These are phyloP conservation scores for Grosmannia clavigera DNA, from an alignment of 2,329 filamentous ascomycete species.

Conservation along the genomic window DNA sequence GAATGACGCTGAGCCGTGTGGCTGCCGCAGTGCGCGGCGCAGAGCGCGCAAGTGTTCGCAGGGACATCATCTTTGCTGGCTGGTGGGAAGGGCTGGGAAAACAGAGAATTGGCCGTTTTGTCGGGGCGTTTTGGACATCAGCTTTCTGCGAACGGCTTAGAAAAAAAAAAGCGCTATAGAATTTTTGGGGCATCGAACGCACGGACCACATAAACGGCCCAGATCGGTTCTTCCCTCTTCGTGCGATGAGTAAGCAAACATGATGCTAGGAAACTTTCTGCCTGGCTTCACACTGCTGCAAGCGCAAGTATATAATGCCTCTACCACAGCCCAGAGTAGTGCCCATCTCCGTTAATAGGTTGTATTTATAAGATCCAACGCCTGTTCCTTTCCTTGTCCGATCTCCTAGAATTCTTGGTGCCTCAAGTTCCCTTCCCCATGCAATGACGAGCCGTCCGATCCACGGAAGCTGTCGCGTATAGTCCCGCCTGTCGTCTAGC, in stretches of 20 bases:
- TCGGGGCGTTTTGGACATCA: neutral
- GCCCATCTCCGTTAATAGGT: neutral
- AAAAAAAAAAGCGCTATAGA: neutral
- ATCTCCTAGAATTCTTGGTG: neutral
- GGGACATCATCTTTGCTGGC: conserved; percentile 49
- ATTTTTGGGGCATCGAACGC: neutral
- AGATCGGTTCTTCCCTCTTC: neutral
- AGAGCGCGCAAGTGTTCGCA: conserved; percentile 52
- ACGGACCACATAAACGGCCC: neutral
- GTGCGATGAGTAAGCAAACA: neutral
- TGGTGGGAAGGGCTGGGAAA: neutral
- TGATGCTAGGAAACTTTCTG: neutral
- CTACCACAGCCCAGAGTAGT: neutral
- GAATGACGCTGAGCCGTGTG: conserved; percentile 39
- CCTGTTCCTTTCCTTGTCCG: neutral
- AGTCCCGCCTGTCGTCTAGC: neutral
- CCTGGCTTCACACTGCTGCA: neutral
- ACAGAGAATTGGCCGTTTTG: neutral
- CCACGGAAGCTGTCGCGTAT: neutral
- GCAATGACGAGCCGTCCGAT: too few relatives aligned
- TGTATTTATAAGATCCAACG: neutral
- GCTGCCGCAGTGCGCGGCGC: conserved; percentile 51
- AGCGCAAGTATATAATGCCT: too few relatives aligned
- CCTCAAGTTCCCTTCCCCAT: too few relatives aligned
- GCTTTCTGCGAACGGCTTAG: neutral